Conservation (phyloP, 768 basidiomycete genomes). For the Termitomyces eurrhizus region DNA sequence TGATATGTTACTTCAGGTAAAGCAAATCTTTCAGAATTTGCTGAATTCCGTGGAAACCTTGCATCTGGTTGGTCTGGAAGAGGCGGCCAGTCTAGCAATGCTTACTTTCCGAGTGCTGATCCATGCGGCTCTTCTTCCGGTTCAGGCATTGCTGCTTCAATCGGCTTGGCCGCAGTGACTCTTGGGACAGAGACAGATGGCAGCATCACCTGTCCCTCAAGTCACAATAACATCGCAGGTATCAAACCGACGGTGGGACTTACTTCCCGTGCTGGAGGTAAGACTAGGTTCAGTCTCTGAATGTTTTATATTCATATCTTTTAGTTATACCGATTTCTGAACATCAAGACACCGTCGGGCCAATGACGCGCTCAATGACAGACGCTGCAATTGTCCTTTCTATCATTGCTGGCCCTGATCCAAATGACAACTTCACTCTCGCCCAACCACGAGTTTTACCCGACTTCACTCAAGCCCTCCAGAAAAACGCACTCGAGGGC, state of each 20-base stretch:
- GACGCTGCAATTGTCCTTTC: conserved; percentile 55
- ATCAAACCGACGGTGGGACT: conserved; percentile 60
- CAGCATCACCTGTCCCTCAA: conserved; percentile 50
- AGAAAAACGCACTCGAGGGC: conserved; percentile 42
- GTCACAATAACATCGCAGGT: conserved; percentile 51
- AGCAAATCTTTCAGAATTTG: conserved; percentile 46
- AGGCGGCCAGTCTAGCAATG: conserved; percentile 46
- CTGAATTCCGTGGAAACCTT: conserved; percentile 7
- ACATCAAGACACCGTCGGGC: conserved; percentile 59
- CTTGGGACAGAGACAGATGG: conserved; percentile 52
- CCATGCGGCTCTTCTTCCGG: conserved; percentile 60
- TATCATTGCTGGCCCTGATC: conserved; percentile 52
- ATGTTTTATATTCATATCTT: not conserved
- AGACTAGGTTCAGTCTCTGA: not conserved
- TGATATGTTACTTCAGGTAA: conserved; percentile 33
- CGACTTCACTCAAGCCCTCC: conserved; percentile 51
- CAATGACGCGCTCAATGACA: conserved; percentile 47
- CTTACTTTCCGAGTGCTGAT: conserved; percentile 48
- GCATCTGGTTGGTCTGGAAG: conserved; percentile 54
- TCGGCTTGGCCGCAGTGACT: conserved; percentile 45
- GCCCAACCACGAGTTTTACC: conserved; percentile 50
- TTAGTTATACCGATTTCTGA: conserved; percentile 53
- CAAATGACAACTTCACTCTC: conserved; percentile 51
- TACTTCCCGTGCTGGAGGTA: conserved; percentile 57
- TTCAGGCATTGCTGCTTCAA: conserved; percentile 50